These are phyloP conservation scores for Perkinsus olseni DNA, from an alignment of 169 alveolate species.

Conservation along the genomic window DNA sequence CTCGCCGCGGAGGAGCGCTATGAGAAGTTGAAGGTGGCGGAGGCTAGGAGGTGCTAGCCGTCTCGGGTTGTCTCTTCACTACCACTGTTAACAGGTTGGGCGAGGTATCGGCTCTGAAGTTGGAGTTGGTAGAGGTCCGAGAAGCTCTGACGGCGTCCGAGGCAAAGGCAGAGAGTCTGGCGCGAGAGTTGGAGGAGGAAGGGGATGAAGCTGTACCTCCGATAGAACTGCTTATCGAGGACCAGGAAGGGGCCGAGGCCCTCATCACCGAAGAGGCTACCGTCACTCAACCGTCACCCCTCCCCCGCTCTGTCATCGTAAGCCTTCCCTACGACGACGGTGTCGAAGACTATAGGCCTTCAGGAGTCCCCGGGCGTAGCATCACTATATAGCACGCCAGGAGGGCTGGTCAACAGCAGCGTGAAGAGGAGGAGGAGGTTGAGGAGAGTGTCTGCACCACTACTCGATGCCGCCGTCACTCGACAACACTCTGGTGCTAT, in stretches of 20 bases:
- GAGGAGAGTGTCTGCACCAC: not conserved
- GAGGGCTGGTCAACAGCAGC: not conserved
- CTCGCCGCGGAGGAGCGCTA: not conserved
- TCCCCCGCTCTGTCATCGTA: no score
- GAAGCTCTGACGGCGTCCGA: not conserved
- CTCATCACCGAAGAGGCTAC: no score
- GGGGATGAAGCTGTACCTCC: not conserved
- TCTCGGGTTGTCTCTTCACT: no score
- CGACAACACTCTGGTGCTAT: not conserved
- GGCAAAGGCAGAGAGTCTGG: not conserved
- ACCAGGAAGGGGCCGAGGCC: not conserved
- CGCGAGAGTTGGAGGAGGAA: not conserved
- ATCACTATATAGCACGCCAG: not conserved
- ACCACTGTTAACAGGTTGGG: not conserved
- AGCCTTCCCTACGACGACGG: no score
- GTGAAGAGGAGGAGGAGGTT: not conserved
- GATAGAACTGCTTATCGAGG: no score
- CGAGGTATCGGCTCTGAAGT: not conserved
- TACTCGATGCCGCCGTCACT: not conserved
- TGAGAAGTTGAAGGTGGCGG: not conserved
- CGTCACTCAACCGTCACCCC: no score
- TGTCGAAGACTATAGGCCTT: no score
- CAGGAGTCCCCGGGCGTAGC: not conserved
- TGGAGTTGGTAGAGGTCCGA: not conserved
- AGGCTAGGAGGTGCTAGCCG: not conserved